Evolutionary conservation across 106 monocot genomes (phyloP), one percentile per base, ranked within the genome.

Genomic region (Apostasia shenzhenica): DNA sequence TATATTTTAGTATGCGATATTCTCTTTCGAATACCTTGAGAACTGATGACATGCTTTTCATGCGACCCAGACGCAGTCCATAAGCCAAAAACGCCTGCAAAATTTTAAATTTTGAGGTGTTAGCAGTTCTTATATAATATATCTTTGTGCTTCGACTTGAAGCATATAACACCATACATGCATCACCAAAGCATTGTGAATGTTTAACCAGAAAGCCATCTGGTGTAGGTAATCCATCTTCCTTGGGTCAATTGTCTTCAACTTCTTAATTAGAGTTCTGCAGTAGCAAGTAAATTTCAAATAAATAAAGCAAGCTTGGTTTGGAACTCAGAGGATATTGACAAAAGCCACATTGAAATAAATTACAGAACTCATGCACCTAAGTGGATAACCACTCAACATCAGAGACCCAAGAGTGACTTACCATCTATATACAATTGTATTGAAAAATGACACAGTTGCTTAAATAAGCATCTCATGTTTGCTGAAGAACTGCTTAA

Each of bases 161-260:
- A 53, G 26, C 8, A 50, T 9, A 48, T 42, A 7, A 14, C 45
- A 54, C 26, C 94, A 13, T 91, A 94, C 94, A 78, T 94, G 94
- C 94, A 91, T 94, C 51, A 91, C 85, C 69, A 94, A 74, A 14
- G 94, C 88, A 76, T 94, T 94, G 64, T 94, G 91, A 55, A 94
- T 80, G 69, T 94, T 94, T 48, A 94, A 85, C 94, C 94, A 94
- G 65, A 94, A 94, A 42, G 85, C 82, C 39, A 94, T 80, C 71
- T 91, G 85, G 59, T 91, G 87, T 7, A 81, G 75, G 61, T 77
- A 75, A 12, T 14, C 45, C 88, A 94, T 70, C 55, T 81, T 85
- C 52, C 54, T 81, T 50, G 94, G 94, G 57, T 94, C 80, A 54
- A 91, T 70, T 53, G 63, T 65, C 71, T 88, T 84, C 41, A 94